Conservation (phyloP, 2,329 filamentous ascomycete species). For the Neoscytalidium dimidiatum region DNA sequence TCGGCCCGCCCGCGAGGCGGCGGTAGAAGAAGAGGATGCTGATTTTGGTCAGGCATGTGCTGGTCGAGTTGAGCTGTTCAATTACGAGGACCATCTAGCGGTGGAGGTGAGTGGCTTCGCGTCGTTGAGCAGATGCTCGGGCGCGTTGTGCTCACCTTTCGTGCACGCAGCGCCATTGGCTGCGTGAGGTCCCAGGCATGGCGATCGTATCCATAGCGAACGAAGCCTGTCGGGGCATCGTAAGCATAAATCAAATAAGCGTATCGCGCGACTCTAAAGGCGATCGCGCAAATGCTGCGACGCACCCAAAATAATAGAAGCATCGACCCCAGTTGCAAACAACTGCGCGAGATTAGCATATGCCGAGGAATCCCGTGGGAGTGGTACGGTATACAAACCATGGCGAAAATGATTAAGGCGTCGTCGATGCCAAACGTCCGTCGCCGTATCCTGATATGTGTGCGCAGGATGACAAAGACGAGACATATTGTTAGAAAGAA, state of each 20-base stretch:
- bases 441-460: not conserved
- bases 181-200: conserved; percentile 15
- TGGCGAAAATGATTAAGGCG: conserved; percentile 4
- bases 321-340: not conserved
- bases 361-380: not conserved
- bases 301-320: conserved; percentile 1
- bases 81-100: conserved; percentile 26
- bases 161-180: not conserved
- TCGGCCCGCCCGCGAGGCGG: conserved; percentile 39
- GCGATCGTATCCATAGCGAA: conserved; percentile 10
- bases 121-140: not conserved
- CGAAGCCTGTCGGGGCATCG: not conserved
- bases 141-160: not conserved
- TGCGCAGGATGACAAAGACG: not conserved
- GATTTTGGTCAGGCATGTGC: conserved; percentile 33
- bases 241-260: not conserved
- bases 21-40: conserved; percentile 45
- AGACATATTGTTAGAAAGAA: not conserved
- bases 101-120: not conserved
- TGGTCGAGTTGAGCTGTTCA: conserved; percentile 30
- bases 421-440: conserved; percentile 11
- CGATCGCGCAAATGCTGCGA: not conserved
- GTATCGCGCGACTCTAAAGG: not conserved
- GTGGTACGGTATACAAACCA: not conserved
- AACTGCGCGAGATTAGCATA: not conserved